phyloP scores from a whole-genome alignment of 192 early-diverging fungal genomes.

The Dissophora globulifera region DNA sequence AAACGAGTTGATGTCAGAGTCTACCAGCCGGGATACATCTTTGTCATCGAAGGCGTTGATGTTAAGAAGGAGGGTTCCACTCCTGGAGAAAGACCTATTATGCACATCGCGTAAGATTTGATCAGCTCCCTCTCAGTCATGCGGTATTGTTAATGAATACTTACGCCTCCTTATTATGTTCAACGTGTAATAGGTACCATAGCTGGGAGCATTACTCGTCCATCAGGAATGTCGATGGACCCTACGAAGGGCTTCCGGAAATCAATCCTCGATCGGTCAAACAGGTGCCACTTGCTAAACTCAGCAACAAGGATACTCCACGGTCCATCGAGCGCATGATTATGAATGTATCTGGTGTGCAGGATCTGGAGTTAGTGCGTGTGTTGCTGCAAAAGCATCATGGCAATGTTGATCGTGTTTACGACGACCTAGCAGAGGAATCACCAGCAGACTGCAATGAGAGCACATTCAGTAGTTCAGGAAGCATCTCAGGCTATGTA shows the following conservation, averaged over 20 bases:
- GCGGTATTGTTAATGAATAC: not conserved
- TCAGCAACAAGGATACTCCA: slow-evolving; percentile 33
- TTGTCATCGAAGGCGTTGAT: slow-evolving; percentile 74
- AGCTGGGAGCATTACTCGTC: slow-evolving; percentile 84
- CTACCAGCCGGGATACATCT: slow-evolving; percentile 76
- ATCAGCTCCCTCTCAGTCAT: not conserved
- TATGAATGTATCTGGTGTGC: slow-evolving; percentile 63
- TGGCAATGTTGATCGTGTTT: slow-evolving; percentile 60
- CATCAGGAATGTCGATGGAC: slow-evolving; percentile 72
- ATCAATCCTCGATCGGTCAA: slow-evolving; percentile 51
- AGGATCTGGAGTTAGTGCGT: slow-evolving; percentile 60
- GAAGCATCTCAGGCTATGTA: not conserved
- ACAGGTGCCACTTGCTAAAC: slow-evolving; percentile 24
- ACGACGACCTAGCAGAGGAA: slow-evolving; percentile 60
- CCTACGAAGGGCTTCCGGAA: slow-evolving; percentile 68
- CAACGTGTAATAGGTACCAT: slow-evolving; percentile 62
- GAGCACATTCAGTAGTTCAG: no score
- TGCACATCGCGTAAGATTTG: slow-evolving; percentile 69
- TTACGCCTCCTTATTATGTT: not conserved
- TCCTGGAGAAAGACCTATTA: slow-evolving; percentile 54
- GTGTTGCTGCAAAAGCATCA: slow-evolving; percentile 57
- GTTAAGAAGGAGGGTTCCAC: slow-evolving; percentile 49
- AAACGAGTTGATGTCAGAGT: slow-evolving; percentile 72
- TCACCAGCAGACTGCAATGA: not conserved
- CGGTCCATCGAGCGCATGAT: slow-evolving; percentile 66